phyloP scores from a whole-genome alignment of 192 early-diverging fungal species.

The Dissophora ornata region DNA sequence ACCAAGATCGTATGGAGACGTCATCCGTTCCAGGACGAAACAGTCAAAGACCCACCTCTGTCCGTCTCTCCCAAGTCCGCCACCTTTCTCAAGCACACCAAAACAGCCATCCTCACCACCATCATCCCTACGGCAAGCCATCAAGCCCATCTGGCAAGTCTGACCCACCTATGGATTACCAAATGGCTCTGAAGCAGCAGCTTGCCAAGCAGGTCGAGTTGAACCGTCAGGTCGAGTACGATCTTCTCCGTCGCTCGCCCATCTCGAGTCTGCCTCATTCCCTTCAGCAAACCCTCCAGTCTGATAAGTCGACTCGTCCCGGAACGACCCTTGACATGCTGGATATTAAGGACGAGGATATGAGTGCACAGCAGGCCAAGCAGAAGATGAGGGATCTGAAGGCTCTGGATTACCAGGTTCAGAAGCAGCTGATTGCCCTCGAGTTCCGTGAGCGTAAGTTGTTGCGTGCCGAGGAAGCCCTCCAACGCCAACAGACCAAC shows the following conservation, averaged over 20 bases:
- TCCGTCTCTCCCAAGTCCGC: constrained; percentile 46
- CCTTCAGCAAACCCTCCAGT: constrained; percentile 42
- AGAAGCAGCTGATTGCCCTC: constrained; percentile 51
- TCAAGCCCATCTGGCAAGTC: constrained; percentile 34
- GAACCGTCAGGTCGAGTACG: constrained; percentile 53
- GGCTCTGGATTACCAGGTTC: constrained; percentile 48
- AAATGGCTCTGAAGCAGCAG: constrained; percentile 49
- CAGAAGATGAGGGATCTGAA: constrained; percentile 54
- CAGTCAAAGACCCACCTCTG: constrained; percentile 44
- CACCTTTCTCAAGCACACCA: constrained; percentile 47
- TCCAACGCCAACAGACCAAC: constrained; percentile 48
- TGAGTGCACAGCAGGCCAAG: constrained; percentile 29
- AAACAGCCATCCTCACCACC: constrained; percentile 53
- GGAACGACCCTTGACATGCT: constrained; percentile 11
- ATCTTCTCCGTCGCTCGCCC: constrained; percentile 47
- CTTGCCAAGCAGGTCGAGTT: constrained; percentile 42
- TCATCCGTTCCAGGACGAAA: constrained; percentile 9
- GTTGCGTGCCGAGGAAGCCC: constrained; percentile 43
- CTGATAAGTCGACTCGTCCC: constrained; percentile 17
- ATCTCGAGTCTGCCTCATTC: constrained; percentile 48
- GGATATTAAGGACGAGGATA: constrained; percentile 13
- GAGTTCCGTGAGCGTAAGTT: constrained; percentile 55
- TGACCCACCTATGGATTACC: constrained; percentile 46
- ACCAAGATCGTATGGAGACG: constrained; percentile 18
- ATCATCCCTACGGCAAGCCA: constrained; percentile 52